Base-by-base conservation (phyloP, 495 filamentous ascomycete species). In the Aspergillus cavernicola region DNA sequence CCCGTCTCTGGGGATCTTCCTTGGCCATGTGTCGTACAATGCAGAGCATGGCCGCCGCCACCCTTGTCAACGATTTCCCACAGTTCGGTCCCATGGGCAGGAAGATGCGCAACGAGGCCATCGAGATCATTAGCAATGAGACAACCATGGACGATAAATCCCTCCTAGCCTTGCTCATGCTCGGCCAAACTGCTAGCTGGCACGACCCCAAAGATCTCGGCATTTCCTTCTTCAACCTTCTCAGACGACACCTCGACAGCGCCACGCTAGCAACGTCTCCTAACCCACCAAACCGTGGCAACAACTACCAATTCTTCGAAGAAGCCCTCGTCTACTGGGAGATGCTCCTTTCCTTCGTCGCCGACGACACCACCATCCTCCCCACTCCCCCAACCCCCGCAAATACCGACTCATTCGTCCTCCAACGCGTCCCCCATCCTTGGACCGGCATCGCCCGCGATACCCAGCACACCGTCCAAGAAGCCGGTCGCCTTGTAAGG, bases 31-130 rank as follows among this genome's bases (percentile, higher is more conserved):
- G 77, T 55, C 78, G 76, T 22, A 80, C 77, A 12, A 80, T 83
- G 62, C 80, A 82, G 57, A 81, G 78, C 48, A 83, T 83, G 80
- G 78, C 80, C 9, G 80, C 80, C 0, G 80, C 80, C n/a, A 80
- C 75, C 8, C 65, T 83, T 0, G 75, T 80, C 6, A 75, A 80
- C 42, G 78, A 79, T 40, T 80, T 81, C 39, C 80, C 80, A 0
- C 71, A 80, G 12, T 80, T 80, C 60, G 67, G 71, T 4, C 70
- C 67, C 0, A 61, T 80, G 18, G 80, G 80, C 1, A 61, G 73
- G 5, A 73, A 78, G 49, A 73, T 82, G 74, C 78, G 78, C 39
- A 64, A 71, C 40, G 79, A 81, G 52, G 70, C 73, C 13, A 70
- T 78, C 26, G 69, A 74, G 13, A 66, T 75, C 20, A 72, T 80